A percentile compares a stretch with the other conserved stretches of the same genome.
These are phyloP conservation scores for Melaleuca quinquenervia DNA, from an alignment of 345 rosid genomes.

Conservation along the genomic window DNA sequence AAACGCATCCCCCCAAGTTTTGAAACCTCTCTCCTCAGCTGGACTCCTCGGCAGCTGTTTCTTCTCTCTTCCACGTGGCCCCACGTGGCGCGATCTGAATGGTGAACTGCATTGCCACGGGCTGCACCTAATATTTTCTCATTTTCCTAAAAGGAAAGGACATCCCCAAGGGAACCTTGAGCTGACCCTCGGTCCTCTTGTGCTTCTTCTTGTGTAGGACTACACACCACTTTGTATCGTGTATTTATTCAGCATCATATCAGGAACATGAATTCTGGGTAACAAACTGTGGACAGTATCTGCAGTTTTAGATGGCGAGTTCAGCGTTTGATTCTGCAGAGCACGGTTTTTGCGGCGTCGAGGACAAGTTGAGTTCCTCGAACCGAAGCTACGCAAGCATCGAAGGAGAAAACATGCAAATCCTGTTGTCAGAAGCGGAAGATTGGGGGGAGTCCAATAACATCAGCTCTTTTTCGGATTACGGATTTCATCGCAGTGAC, in stretches of 20 bases:
- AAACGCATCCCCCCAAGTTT: no score
- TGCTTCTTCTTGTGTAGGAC: neutral
- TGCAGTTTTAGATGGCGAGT: slow-evolving; percentile 4
- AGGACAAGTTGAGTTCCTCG: slow-evolving; percentile 7
- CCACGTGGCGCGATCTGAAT: no score
- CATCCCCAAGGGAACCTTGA: neutral
- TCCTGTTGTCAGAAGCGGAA: neutral
- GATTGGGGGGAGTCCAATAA: slow-evolving; percentile 1
- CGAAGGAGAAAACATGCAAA: neutral
- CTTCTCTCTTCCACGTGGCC: no score
- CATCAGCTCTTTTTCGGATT: slow-evolving; percentile 2
- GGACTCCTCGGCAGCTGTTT: no score
- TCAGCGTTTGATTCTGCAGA: neutral
- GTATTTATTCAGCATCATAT: neutral
- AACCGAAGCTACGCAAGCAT: neutral
- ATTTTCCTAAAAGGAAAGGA: no score
- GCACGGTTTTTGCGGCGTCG: neutral
- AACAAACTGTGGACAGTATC: neutral
- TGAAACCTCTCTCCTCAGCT: no score
- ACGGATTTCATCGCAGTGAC: slow-evolving; percentile 4
- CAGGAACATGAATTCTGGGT: neutral
- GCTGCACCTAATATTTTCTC: no score
- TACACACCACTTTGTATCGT: neutral
- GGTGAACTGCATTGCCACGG: no score
- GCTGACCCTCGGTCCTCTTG: neutral